A percentile compares a stretch with the other conserved stretches of the same genome.
phyloP scores from a whole-genome alignment of 805 yeast genomes.

The Yamadazyma scolyti region DNA sequence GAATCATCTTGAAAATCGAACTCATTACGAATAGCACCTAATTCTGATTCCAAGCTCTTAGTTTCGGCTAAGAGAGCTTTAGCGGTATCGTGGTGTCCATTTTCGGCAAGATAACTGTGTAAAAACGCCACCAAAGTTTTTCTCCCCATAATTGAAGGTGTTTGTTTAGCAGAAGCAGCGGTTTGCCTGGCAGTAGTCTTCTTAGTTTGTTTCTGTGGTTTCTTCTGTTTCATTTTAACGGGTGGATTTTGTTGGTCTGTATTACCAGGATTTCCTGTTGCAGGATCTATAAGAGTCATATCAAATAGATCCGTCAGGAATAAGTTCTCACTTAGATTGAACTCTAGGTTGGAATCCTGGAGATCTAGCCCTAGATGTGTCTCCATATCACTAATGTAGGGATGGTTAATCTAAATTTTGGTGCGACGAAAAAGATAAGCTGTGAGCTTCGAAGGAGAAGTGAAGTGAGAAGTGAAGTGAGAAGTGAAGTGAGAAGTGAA shows the following conservation, averaged over 20 bases:
- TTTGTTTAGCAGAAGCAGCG: neutral
- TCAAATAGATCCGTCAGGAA: conserved; percentile 7
- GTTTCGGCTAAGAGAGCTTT: conserved; percentile 31
- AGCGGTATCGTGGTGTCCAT: conserved; percentile 49
- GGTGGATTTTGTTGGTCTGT: neutral
- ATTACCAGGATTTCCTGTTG: conserved; percentile 1
- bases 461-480: too few species aligned
- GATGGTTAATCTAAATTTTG: neutral
- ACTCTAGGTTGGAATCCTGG: conserved; percentile 8
- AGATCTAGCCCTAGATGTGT: conserved; percentile 3
- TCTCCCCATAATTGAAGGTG: neutral
- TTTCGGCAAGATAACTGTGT: conserved; percentile 46
- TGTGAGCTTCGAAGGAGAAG: too few species aligned
- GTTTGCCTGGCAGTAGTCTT: neutral
- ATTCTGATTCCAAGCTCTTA: conserved; percentile 7
- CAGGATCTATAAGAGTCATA: conserved; percentile 2
- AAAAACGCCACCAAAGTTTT: conserved; percentile 43
- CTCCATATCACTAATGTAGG: neutral
- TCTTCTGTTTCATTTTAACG: neutral
- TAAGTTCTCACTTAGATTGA: conserved; percentile 8
- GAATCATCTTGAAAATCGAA: conserved; percentile 34
- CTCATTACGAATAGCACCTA: conserved; percentile 9
- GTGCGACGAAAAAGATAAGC: neutral
- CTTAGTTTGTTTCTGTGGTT: conserved; percentile 1
- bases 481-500: too few species aligned